phyloP scores from a whole-genome alignment of 2,329 filamentous ascomycete genomes.

The Macrophomina pseudophaseolina region DNA sequence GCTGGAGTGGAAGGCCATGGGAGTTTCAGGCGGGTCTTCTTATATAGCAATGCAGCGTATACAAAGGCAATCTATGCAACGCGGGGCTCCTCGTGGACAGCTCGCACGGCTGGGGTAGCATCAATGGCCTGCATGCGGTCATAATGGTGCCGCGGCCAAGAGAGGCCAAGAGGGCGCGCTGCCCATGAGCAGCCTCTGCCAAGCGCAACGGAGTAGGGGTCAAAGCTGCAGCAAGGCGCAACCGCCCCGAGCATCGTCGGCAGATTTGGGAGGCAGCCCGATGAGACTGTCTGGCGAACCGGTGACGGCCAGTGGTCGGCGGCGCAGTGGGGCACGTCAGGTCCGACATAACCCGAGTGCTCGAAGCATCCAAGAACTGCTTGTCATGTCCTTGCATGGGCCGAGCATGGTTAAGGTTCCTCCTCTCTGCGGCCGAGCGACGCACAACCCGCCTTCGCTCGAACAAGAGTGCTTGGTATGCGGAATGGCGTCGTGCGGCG shows the following conservation, averaged over 20 bases:
- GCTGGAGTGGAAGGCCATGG: neutral
- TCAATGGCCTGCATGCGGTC: slow-evolving; percentile 15
- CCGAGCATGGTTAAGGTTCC: slow-evolving; percentile 14
- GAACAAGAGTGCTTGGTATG: slow-evolving; percentile 15
- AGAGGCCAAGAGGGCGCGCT: slow-evolving; percentile 19
- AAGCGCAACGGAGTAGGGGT: slow-evolving; percentile 7
- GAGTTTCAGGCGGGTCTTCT: neutral
- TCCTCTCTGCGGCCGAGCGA: slow-evolving; percentile 13
- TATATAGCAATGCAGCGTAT: slow-evolving; percentile 1
- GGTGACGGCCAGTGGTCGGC: neutral
- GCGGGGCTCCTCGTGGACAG: neutral
- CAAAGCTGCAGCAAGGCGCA: neutral
- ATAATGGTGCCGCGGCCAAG: slow-evolving; percentile 17
- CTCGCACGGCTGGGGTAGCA: slow-evolving; percentile 22
- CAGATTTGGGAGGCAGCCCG: neutral
- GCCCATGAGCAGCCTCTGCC: neutral
- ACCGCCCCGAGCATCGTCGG: neutral
- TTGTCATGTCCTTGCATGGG: slow-evolving; percentile 17
- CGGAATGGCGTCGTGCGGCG: neutral
- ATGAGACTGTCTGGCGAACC: neutral
- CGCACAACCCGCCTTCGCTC: slow-evolving; percentile 12
- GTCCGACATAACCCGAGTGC: neutral
- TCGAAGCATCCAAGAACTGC: neutral
- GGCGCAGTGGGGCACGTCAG: neutral
- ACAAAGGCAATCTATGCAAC: neutral